Evolutionary conservation across 2,329 filamentous ascomycete genomes (phyloP).

Genomic region (Exophiala spinifera): DNA sequence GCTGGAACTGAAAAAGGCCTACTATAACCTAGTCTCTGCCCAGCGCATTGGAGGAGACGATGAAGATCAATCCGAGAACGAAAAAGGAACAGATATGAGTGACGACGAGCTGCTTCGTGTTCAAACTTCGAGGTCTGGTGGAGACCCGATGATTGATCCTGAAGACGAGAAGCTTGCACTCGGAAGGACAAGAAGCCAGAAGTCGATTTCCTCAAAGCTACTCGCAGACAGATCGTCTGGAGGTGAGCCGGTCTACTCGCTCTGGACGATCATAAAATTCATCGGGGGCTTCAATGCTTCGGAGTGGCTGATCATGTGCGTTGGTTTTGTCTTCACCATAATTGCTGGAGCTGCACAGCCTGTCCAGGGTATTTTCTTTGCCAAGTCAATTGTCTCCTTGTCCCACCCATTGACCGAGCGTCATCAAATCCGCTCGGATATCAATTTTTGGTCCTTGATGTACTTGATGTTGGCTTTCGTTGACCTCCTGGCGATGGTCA

Average conservation of each 20-base stretch:
- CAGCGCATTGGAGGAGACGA: slow-evolving; percentile 70
- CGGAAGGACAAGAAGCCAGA: slow-evolving; percentile 47
- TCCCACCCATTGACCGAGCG: slow-evolving; percentile 52
- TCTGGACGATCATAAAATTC: slow-evolving; percentile 74
- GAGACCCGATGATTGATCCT: slow-evolving; percentile 28
- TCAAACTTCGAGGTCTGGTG: slow-evolving; percentile 34
- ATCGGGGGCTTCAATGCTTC: slow-evolving; percentile 74
- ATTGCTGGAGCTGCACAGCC: slow-evolving; percentile 81
- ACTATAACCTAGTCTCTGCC: slow-evolving; percentile 80
- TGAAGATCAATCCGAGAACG: slow-evolving; percentile 34
- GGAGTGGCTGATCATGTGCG: slow-evolving; percentile 34
- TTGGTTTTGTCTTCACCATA: slow-evolving; percentile 45
- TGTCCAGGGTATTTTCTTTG: slow-evolving; percentile 75
- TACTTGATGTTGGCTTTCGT: slow-evolving; percentile 78
- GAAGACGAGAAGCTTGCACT: slow-evolving; percentile 37
- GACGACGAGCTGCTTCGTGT: slow-evolving; percentile 33
- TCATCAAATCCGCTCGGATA: slow-evolving; percentile 61
- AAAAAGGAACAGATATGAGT: slow-evolving; percentile 31
- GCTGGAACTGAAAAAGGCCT: slow-evolving; percentile 67
- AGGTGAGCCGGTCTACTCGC: slow-evolving; percentile 58
- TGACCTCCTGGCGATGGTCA: slow-evolving; percentile 65
- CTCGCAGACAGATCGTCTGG: slow-evolving; percentile 57
- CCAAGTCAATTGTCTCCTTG: slow-evolving; percentile 77
- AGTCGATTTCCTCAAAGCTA: slow-evolving; percentile 66
- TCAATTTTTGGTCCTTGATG: slow-evolving; percentile 86